A percentile compares a stretch with the other conserved stretches of the same genome.
Evolutionary conservation across 371 early-diverging fungal species (phyloP).

Genomic region (Furculomyces boomerangus): DNA sequence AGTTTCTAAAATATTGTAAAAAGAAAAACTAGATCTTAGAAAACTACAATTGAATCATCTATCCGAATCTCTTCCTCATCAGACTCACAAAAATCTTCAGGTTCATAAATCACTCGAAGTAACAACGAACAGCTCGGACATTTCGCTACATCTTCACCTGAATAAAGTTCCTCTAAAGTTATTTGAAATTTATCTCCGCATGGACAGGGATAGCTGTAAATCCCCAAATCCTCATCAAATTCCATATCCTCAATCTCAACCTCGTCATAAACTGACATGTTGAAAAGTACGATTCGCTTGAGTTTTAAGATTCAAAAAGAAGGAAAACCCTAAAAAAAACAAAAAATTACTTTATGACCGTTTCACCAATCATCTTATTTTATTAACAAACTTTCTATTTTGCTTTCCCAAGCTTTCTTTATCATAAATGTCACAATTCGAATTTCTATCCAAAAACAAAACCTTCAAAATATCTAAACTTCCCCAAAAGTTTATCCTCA

Average conservation of each 20-base stretch:
- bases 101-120: conserved; percentile 69
- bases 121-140: conserved; percentile 96
- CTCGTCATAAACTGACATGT: conserved; percentile 60
- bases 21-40: background rate
- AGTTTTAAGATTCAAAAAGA: too few species aligned
- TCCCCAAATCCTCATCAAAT: conserved; percentile 64
- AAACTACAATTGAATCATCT: background rate
- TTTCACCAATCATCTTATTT: too few species aligned
- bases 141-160: conserved; percentile 86
- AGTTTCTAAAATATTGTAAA: too few species aligned
- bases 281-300: conserved; percentile 25
- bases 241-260: conserved; percentile 95
- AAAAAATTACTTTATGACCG: too few species aligned
- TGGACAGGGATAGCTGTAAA: conserved; percentile 97
- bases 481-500: background rate
- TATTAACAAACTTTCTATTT: too few species aligned
- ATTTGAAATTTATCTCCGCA: conserved; percentile 99
- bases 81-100: conserved; percentile 35
- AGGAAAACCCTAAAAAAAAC: too few species aligned
- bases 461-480: too few species aligned
- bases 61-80: conserved; percentile 18
- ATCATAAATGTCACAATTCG: too few species aligned
- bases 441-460: too few species aligned
- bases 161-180: conserved; percentile 63
- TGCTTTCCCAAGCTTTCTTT: too few species aligned